These are phyloP conservation scores for Eragrostis curvula DNA, from an alignment of 176 grass and related monocot species.

Conservation along the genomic window DNA sequence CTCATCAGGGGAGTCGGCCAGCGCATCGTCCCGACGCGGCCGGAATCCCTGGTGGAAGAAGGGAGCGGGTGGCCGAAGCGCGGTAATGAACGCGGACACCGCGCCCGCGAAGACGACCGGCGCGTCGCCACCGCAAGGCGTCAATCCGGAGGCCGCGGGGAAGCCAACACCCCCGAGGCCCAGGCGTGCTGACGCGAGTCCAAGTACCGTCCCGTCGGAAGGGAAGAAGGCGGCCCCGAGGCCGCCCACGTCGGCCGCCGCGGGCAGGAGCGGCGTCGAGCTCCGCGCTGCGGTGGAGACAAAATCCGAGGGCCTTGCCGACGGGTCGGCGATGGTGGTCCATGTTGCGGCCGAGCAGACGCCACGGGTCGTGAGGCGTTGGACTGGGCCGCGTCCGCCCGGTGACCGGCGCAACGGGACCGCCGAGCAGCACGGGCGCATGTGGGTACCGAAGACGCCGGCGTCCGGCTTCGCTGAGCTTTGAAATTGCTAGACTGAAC, in stretches of 20 bases:
- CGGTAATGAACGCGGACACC: neutral
- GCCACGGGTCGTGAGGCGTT: neutral
- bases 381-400: neutral
- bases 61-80: neutral
- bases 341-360: neutral
- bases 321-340: constrained; percentile 3
- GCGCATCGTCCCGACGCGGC: neutral
- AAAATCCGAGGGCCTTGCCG: neutral
- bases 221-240: neutral
- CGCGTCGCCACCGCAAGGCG: neutral
- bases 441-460: constrained; percentile 50
- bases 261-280: neutral
- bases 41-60: neutral
- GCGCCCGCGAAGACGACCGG: neutral
- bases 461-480: neutral
- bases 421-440: neutral
- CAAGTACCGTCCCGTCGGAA: neutral
- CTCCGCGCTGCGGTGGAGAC: neutral
- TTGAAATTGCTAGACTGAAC: constrained; percentile 10
- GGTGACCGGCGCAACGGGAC: neutral
- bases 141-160: neutral
- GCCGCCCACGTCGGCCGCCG: neutral
- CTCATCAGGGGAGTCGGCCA: neutral
- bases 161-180: neutral
- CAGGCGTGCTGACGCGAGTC: neutral